These are phyloP conservation scores for Yamadazyma diospyri DNA, from an alignment of 1,139 yeast genomes.

Conservation along the genomic window DNA sequence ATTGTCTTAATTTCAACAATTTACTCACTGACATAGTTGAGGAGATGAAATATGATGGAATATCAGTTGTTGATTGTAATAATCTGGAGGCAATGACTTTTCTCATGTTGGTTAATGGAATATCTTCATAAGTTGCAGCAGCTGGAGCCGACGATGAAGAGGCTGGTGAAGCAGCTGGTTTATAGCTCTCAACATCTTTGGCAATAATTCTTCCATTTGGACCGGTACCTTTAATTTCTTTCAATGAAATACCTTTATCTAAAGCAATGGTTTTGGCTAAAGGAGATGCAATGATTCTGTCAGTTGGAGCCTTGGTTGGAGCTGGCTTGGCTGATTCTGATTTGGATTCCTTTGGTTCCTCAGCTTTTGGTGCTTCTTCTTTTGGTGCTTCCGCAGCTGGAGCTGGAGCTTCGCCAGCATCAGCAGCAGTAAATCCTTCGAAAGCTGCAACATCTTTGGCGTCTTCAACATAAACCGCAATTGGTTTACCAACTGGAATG, in stretches of 20 bases:
- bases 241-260: conserved; percentile 86
- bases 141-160: conserved; percentile 50
- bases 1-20: conserved; percentile 85
- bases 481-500: conserved; percentile 89
- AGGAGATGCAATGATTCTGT: conserved; percentile 91
- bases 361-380: conserved; percentile 25
- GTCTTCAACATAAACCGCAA: conserved; percentile 94
- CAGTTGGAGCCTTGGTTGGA: conserved; percentile 31
- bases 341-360: conserved; percentile 22
- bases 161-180: conserved; percentile 38
- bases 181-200: conserved; percentile 76
- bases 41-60: conserved; percentile 91
- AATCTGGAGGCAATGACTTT: conserved; percentile 89
- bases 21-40: conserved; percentile 84
- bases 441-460: conserved; percentile 83
- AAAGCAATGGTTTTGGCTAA: conserved; percentile 90
- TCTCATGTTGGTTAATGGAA: conserved; percentile 90
- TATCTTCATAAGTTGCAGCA: conserved; percentile 66
- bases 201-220: conserved; percentile 93
- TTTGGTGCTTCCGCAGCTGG: conserved; percentile 31
- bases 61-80: conserved; percentile 75
- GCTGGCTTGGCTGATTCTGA: conserved; percentile 21
- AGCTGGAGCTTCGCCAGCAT: conserved; percentile 62
- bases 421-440: conserved; percentile 77
- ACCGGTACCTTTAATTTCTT: conserved; percentile 85